A percentile compares a stretch with the other conserved stretches of the same genome.
phyloP scores from a whole-genome alignment of 2,329 filamentous ascomycete species.

The Cladorrhinum sp. region DNA sequence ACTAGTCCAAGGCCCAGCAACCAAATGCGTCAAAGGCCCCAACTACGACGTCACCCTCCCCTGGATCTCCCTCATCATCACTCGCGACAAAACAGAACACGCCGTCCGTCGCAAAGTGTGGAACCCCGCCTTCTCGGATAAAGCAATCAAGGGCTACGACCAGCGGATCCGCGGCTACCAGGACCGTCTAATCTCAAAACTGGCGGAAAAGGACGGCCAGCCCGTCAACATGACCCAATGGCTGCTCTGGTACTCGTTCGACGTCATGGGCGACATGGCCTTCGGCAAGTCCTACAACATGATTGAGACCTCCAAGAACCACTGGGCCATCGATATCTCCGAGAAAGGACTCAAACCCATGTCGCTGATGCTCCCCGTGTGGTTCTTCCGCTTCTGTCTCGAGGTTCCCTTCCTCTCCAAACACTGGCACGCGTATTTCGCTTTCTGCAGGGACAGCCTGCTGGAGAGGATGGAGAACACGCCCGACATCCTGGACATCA shows the following conservation, averaged over 20 bases:
- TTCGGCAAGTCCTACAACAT: constrained; percentile 6
- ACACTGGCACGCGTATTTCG: not conserved
- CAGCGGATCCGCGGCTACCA: not conserved
- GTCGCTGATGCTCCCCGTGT: not conserved
- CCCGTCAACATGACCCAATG: constrained; percentile 1
- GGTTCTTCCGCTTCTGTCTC: not conserved
- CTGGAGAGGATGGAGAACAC: not conserved
- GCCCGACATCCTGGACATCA: not conserved
- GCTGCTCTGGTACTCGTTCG: constrained; percentile 9
- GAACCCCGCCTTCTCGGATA: not conserved
- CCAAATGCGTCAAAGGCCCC: constrained; percentile 7
- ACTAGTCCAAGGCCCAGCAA: not conserved
- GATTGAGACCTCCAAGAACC: constrained; percentile 1
- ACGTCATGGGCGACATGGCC: constrained; percentile 11
- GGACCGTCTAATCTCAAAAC: constrained; percentile 1
- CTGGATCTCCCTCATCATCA: not conserved
- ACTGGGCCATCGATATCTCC: constrained; percentile 2
- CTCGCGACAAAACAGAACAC: constrained; percentile 5
- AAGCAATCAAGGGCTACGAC: constrained; percentile 4
- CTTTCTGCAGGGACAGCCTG: not conserved
- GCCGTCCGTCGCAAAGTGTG: constrained; percentile 8
- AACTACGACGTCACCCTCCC: constrained; percentile 8
- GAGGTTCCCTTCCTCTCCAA: not conserved
- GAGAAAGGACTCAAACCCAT: constrained; percentile 4
- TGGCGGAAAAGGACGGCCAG: not conserved